These are phyloP conservation scores for Talaromyces funiculosus DNA, from an alignment of 2,329 filamentous ascomycete genomes.

Conservation along the genomic window DNA sequence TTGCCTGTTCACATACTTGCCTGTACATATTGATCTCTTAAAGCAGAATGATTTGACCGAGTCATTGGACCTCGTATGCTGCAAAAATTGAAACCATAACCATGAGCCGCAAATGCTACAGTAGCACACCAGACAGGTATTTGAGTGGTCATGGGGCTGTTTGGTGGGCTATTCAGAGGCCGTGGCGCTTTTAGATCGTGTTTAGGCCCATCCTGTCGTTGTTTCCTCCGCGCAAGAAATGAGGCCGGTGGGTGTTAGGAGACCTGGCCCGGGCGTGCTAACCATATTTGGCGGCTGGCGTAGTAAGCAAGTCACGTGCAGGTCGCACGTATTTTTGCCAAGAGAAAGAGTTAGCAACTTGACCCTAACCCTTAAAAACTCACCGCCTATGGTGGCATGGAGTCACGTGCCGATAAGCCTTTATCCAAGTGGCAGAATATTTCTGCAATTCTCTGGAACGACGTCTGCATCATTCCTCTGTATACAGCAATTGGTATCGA, in stretches of 20 bases:
- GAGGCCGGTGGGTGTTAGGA: background rate
- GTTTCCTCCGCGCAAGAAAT: background rate
- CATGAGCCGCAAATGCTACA: background rate
- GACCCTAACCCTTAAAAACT: background rate
- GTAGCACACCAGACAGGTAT: background rate
- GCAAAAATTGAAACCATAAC: background rate
- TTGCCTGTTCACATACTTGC: background rate
- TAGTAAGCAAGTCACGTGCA: background rate
- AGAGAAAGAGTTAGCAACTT: background rate
- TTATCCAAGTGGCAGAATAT: slow-evolving; percentile 1
- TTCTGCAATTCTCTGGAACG: background rate
- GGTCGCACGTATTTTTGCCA: background rate
- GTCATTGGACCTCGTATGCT: background rate
- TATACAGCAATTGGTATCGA: background rate
- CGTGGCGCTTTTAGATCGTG: background rate
- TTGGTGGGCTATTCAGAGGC: background rate
- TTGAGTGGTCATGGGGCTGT: background rate
- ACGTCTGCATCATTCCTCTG: background rate
- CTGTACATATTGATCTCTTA: background rate
- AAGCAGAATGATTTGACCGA: background rate
- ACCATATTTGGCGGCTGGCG: background rate
- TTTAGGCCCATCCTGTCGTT: background rate
- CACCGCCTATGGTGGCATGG: background rate
- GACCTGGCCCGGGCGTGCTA: background rate
- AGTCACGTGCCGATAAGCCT: slow-evolving; percentile 5